Evolutionary conservation across 1,284 basidiomycete genomes (phyloP).

Genomic region (Baeospora myosura): DNA sequence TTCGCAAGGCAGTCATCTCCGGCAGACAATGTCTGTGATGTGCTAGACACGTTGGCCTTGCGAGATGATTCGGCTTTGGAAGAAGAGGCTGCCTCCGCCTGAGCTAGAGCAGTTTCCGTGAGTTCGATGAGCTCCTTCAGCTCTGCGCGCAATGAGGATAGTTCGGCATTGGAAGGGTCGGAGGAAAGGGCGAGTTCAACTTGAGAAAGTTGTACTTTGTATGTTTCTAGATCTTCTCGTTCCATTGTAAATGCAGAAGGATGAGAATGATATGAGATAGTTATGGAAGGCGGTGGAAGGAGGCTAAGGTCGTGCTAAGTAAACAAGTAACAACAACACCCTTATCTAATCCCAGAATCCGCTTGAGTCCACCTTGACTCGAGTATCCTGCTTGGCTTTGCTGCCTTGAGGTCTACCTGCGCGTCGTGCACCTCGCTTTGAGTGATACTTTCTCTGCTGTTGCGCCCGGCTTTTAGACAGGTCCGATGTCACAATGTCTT

Average conservation of each 20-base stretch:
- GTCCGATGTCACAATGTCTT: slow-evolving; percentile 58
- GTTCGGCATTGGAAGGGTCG: slow-evolving; percentile 80
- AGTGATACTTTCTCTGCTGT: slow-evolving; percentile 68
- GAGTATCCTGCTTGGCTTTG: slow-evolving; percentile 75
- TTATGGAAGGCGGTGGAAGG: too few relatives aligned
- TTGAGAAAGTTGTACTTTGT: slow-evolving; percentile 84
- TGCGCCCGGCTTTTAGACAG: slow-evolving; percentile 54
- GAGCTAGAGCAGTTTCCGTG: slow-evolving; percentile 68
- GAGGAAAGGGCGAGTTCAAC: slow-evolving; percentile 80
- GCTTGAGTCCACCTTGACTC: slow-evolving; percentile 54
- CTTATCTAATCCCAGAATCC: slow-evolving; percentile 53
- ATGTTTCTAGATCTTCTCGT: slow-evolving; percentile 77
- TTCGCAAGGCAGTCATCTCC: slow-evolving; percentile 92
- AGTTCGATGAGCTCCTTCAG: slow-evolving; percentile 86
- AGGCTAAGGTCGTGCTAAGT: too few relatives aligned
- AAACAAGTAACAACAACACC: slow-evolving; percentile 9
- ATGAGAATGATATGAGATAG: too few relatives aligned
- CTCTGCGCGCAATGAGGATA: slow-evolving; percentile 72
- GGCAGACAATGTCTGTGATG: slow-evolving; percentile 58
- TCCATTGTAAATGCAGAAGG: slow-evolving; percentile 41
- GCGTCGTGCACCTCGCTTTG: slow-evolving; percentile 55
- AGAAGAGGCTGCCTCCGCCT: slow-evolving; percentile 53
- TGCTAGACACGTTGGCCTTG: slow-evolving; percentile 41
- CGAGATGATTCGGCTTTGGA: slow-evolving; percentile 53
- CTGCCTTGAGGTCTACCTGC: slow-evolving; percentile 74